Conservation (phyloP, 106 monocot genomes). For the Allium cepa region DNA sequence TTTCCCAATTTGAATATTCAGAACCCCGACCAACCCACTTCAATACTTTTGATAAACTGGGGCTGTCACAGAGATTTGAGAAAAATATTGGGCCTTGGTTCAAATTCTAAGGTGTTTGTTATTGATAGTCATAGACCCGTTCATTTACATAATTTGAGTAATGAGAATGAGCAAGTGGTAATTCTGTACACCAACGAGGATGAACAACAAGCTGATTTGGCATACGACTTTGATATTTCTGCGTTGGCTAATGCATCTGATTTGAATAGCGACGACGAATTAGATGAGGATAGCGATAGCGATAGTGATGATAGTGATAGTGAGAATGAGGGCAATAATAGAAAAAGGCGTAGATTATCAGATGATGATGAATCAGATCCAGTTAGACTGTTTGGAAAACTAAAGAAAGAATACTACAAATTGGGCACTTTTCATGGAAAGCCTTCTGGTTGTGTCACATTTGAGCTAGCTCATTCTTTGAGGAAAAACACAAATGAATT, state of each 20-base stretch:
- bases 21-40: slow-evolving; percentile 18
- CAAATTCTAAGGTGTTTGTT: slow-evolving; percentile 35
- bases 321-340: slow-evolving; percentile 16
- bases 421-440: slow-evolving; percentile 90
- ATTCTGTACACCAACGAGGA: slow-evolving; percentile 73
- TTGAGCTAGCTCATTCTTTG: slow-evolving; percentile 71
- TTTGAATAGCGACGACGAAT: slow-evolving; percentile 63
- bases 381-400: slow-evolving; percentile 65
- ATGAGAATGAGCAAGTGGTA: slow-evolving; percentile 52
- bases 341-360: slow-evolving; percentile 43
- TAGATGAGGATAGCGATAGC: slow-evolving; percentile 33
- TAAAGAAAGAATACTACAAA: slow-evolving; percentile 72
- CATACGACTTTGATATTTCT: slow-evolving; percentile 71
- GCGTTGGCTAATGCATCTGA: slow-evolving; percentile 73
- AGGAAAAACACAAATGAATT: slow-evolving; percentile 81
- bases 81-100: slow-evolving; percentile 32
- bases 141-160: slow-evolving; percentile 80
- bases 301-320: slow-evolving; percentile 31
- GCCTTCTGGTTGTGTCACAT: slow-evolving; percentile 79
- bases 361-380: slow-evolving; percentile 45
- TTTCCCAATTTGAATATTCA: slow-evolving; percentile 20
- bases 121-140: slow-evolving; percentile 85
- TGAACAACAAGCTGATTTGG: slow-evolving; percentile 66
- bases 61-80: slow-evolving; percentile 70
- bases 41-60: slow-evolving; percentile 72